Base-by-base conservation (phyloP, 768 basidiomycete genomes). In the Hirschioporus abietinus region DNA sequence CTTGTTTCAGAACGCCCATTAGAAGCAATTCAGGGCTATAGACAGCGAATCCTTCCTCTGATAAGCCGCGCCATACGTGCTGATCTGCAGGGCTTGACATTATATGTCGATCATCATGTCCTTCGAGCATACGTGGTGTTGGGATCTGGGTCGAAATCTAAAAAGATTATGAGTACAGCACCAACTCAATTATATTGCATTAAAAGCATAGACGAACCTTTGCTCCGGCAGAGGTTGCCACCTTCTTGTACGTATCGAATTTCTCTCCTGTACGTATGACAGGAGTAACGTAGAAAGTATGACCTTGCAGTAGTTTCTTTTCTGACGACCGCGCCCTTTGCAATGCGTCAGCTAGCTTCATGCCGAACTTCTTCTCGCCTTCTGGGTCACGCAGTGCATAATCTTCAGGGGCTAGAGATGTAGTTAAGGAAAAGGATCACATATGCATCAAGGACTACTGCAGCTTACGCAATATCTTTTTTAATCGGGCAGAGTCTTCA, bases 261-360 rank as follows among this genome's bases (percentile, higher is more conserved):
- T 85, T 85, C 58, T 75, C 72, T 62, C 88, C 87, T 1, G 89
- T 78, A 0, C 80, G 72, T 0, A 93, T 86, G 67, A 83, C 87
- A 0, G 84, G 81, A 0, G 92, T 95, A 63, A 93, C 76, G 70
- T 93, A 95, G 76, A 96, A 93, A 0, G 81, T 85, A 75, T 84
- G 84, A 20, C 84, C 84, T 1, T 80, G 78, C 66, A 96, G 86
- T 0, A 95, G 73, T 66, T 81, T 85, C 8, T 85, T 85, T 18
- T 78, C 73, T 17, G 76, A 74, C 27, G 79, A 73, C 72, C 83
- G 84, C 0, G 92, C 89, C 1, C 88, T 81, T 23, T 75, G 73
- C 17, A 95, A 76, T 0, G 89, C 86, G 3, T 89, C 84, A 0
- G 72, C 70, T 1, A 96, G 82, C 26, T 82, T 84, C 77, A 95